Base-by-base conservation (phyloP, 495 filamentous ascomycete species). In the Hyaloscypha finlandica region DNA sequence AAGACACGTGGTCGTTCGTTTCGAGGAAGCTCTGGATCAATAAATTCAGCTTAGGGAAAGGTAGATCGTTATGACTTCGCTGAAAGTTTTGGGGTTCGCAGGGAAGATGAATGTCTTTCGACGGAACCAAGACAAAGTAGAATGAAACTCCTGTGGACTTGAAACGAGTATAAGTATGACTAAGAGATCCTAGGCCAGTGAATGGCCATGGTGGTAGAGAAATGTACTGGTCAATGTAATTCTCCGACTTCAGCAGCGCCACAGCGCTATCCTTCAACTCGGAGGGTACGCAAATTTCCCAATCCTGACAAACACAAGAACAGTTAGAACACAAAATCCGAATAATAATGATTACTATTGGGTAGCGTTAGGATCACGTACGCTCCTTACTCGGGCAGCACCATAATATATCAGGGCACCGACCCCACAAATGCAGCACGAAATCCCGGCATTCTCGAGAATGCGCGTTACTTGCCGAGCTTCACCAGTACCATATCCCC, bases 231-330 rank as follows among this genome's bases (percentile, higher is more conserved):
- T 16, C 16, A 6, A 48, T 19, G 30, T 56, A 56, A 9, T 32
- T 29, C 25, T 29, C 22, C 22, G 53, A 56, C 30, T 56, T 56
- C 30, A 29, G 53, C 22, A 56, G 53, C 22, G 30, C 22, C 30
- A 4, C 22, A n/a, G 30, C 53, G 3, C 22, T 56, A 22, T 56
- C 53, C 22, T 56, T 32, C 8, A 5, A n/a, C 53, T 56, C 11
- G 19, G 53, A 29, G 8, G 53, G 53, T 9, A 56, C 53, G 30
- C 53, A 56, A 29, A 56, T 56, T 56, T 56, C 53, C 53, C 53
- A 29, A 32, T 56, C 20, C 53, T 56, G 30, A 30, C 8, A 20
- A 20, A n/a, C 19, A 54, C 51, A 11, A 20, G 19, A 54, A 54
- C 51, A 54, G 1, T n/a, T 29, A 29, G 25, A 54, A 29, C 30